Evolutionary conservation across 768 basidiomycete genomes (phyloP).

Genomic region (Mycena albidolilacea): DNA sequence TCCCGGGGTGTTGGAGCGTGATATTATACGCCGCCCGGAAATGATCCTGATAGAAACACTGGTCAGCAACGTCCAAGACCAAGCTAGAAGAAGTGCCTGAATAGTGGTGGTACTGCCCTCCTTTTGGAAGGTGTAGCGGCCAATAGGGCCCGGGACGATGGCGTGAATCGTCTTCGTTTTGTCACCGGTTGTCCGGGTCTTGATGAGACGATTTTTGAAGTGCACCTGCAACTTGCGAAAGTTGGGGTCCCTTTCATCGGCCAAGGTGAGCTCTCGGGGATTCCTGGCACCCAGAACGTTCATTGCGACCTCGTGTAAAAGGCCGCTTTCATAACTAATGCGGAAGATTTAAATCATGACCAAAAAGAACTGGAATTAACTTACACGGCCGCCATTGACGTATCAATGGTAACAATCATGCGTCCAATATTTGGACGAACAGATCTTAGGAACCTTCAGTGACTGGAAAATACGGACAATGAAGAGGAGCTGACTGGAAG

Average conservation of each 20-base stretch:
- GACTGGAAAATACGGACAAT: background rate
- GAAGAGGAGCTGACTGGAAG: conserved; percentile 60
- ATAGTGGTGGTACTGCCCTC: conserved; percentile 56
- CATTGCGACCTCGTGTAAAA: conserved; percentile 52
- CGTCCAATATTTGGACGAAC: conserved; percentile 59
- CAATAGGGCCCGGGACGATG: conserved; percentile 54
- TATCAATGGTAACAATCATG: conserved; percentile 65
- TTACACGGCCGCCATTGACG: conserved; percentile 62
- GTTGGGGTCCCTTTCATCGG: conserved; percentile 28
- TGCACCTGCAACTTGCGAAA: conserved; percentile 54
- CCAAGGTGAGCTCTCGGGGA: conserved; percentile 48
- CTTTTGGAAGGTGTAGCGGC: conserved; percentile 55
- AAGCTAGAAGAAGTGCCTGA: conserved; percentile 48
- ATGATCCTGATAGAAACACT: conserved; percentile 55
- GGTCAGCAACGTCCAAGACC: background rate
- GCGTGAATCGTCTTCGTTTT: conserved; percentile 54
- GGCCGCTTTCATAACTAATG: conserved; percentile 49
- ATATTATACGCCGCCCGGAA: conserved; percentile 53
- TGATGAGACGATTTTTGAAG: conserved; percentile 54
- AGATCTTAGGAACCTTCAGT: conserved; percentile 49
- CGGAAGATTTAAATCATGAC: background rate
- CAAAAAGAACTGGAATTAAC: conserved; percentile 27
- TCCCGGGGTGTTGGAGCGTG: conserved; percentile 50
- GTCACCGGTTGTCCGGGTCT: conserved; percentile 43
- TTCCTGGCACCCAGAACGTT: conserved; percentile 44